A percentile compares a stretch with the other conserved stretches of the same genome.
These are phyloP conservation scores for Striga asiatica DNA, from an alignment of 257 asterid genomes.

Conservation along the genomic window DNA sequence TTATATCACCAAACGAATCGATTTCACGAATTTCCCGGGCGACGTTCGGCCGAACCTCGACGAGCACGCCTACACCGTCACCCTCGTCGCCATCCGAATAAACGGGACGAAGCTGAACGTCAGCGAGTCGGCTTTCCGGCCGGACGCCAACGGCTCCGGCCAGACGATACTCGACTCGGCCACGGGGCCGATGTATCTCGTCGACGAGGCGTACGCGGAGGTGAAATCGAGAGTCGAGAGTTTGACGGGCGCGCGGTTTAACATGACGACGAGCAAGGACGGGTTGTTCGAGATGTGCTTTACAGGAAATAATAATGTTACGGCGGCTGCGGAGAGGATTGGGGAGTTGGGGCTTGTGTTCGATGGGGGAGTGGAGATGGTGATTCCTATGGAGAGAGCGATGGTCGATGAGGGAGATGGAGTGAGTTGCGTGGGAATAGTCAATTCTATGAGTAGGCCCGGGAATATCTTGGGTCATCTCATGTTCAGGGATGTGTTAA, in stretches of 20 bases:
- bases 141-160: conserved; percentile 69
- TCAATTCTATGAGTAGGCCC: too few relatives aligned
- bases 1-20: too few relatives aligned
- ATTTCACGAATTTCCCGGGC: too few relatives aligned
- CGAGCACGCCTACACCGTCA: conserved; percentile 64
- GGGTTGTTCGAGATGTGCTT: too few relatives aligned
- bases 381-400: conserved; percentile 28
- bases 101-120: conserved; percentile 49
- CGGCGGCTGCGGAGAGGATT: conserved; percentile 36
- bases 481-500: too few relatives aligned
- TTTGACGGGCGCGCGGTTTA: conserved; percentile 43
- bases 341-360: conserved; percentile 56
- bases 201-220: conserved; percentile 44
- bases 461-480: too few relatives aligned
- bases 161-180: conserved; percentile 93
- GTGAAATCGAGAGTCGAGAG: conserved; percentile 43
- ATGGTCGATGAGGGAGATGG: conserved; percentile 55
- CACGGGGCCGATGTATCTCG: conserved; percentile 67
- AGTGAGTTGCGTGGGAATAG: conserved; percentile 56
- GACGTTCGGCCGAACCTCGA: conserved; percentile 77
- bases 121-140: conserved; percentile 38
- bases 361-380: conserved; percentile 45
- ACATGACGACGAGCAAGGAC: too few relatives aligned
- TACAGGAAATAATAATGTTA: too few relatives aligned
- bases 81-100: conserved; percentile 41